Base-by-base conservation (phyloP, 2,329 filamentous ascomycete species). In the Talaromyces sp. region DNA sequence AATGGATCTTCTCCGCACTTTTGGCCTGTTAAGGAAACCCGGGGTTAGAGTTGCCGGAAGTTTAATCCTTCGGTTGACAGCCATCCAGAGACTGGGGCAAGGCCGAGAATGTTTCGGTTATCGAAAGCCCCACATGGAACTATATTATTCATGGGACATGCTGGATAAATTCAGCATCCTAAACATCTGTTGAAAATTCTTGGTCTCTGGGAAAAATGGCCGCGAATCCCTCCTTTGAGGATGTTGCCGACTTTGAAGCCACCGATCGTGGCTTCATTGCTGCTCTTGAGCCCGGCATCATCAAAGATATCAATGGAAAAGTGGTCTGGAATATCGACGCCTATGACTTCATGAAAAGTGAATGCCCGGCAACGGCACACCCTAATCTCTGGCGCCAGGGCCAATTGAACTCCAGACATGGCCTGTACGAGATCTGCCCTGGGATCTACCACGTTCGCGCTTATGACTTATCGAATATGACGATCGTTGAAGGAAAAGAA, bases 401-500 rank as follows among this genome's bases (percentile, higher is more conserved):
- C 8, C 65, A 71, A 49, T 61, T 74, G 10, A 60, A 56, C 37
- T 59, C 57, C 17, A 65, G 61, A 30, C 66, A 73, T 45, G 66
- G 75, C 0, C 63, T 77, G 2, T 77, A 65, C 57, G 54, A 70
- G 39, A 65, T 77, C 29, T 59, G 52, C 1, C 52, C 57, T 1
- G 66, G 68, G 14, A 72, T 77, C 13, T 77, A 75, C 52, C 74
- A 78, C 57, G 58, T 77, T 11, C 72, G 73, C 29, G 74, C 68
- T 3, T 61, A 75, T 13, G 75, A 77, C 51, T 41, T 77, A 8
- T 69, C 73, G 22, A 75, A 77, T 56, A 75, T 74, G 60, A 76
- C 71, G 10, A 58, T 77, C 41, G 59, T 77, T 1, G 70, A 76
- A 55, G 66, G 65, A n/a, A 56, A 66, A 13, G 60, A 61, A 43